Evolutionary conservation across 345 rosid species (phyloP).

Genomic region (Boechera stricta): DNA sequence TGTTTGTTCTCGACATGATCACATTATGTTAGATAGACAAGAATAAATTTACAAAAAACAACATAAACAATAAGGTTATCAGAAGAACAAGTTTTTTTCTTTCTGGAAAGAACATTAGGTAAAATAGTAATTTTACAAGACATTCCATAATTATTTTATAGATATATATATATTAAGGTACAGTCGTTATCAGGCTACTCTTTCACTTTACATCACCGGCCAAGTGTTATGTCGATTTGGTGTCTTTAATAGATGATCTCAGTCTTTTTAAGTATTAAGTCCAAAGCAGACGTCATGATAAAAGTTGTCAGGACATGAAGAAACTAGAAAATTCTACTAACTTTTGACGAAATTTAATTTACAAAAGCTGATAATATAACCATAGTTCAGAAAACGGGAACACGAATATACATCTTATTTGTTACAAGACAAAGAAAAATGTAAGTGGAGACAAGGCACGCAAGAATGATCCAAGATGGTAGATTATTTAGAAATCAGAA

Average conservation of each 20-base stretch:
- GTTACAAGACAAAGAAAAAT: background rate
- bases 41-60: constrained; percentile 17
- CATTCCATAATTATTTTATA: background rate
- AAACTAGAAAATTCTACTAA: constrained; percentile 29
- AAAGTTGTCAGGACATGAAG: background rate
- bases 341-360: background rate
- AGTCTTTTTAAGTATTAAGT: background rate
- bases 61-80: constrained; percentile 38
- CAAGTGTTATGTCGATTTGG: constrained; percentile 34
- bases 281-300: constrained; percentile 23
- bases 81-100: constrained; percentile 14
- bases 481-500: background rate
- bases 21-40: constrained; percentile 10
- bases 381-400: background rate
- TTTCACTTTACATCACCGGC: constrained; percentile 42
- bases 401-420: background rate
- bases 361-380: background rate
- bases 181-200: constrained; percentile 31
- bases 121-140: constrained; percentile 23
- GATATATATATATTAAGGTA: constrained; percentile 13
- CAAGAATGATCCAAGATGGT: background rate
- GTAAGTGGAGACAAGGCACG: background rate
- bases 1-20: background rate
- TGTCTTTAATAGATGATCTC: constrained; percentile 1
- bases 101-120: constrained; percentile 32